Base-by-base conservation (phyloP, 768 basidiomycete species). In the Daedaleopsis nitida region DNA sequence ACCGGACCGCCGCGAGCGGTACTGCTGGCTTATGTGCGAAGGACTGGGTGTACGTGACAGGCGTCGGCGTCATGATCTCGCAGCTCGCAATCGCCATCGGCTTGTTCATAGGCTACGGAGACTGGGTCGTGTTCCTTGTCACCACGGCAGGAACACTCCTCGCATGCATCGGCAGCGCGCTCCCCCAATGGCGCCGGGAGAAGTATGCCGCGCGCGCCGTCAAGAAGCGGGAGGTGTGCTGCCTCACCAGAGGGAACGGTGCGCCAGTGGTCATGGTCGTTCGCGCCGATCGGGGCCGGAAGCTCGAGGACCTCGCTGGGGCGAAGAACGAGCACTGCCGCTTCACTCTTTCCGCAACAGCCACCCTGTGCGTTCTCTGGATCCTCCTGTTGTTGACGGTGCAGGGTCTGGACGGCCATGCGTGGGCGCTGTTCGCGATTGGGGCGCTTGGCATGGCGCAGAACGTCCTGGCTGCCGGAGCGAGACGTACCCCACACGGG, bases 171-270 rank as follows among this genome's bases (percentile, higher is more conserved):
- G 52, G 44, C 1, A 65, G 62, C 45, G 64, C 68, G 7, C 62
- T 73, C 3, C 73, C 72, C 5, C 72, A 73, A 48, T 74, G 69
- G 72, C 56, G 52, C 14, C 43, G 44, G 1, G 73, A 73, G 55
- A 71, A 70, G 55, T 74, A 70, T 69, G 65, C 62, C 2, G 62
- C 59, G 10, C 65, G 71, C 24, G n/a, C 49, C 24, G 47, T 60
- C 11, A n/a, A 21, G 19, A 50, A 64, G 23, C 64, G 68, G 12
- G 66, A 66, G 58, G 70, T 67, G 2, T 57, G 70, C 16, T 58
- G 60, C 32, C 55, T 74, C 13, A 72, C 72, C 9, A 38, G 60
- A 12, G 73, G 73, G 9, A 73, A 72, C 58, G 70, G 72, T 11
- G 58, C 56, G 34, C 58, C 62, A 19, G 57, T 62, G 57, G 70